Evolutionary conservation across 2,329 filamentous ascomycete species (phyloP).

Genomic region (Penicillium sp.): DNA sequence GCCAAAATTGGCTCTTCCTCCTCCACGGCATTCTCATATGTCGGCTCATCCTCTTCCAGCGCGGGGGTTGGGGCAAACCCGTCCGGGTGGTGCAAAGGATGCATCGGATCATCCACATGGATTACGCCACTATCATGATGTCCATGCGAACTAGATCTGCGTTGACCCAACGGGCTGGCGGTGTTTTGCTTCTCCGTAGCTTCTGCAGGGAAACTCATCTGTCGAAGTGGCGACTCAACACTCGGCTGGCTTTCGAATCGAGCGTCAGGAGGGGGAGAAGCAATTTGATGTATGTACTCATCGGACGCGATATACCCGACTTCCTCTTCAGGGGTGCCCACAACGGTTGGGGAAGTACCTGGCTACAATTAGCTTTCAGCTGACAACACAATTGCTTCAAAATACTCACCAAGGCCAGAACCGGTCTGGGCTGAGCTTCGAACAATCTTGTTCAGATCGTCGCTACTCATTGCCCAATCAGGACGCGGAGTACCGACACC

Average conservation of each 20-base stretch:
- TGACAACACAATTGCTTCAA: not conserved
- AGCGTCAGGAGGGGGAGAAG: slow-evolving; percentile 59
- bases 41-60: slow-evolving; percentile 50
- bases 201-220: slow-evolving; percentile 52
- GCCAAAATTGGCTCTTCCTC: slow-evolving; percentile 81
- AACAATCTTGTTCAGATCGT: slow-evolving; percentile 87
- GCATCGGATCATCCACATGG: slow-evolving; percentile 70
- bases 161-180: slow-evolving; percentile 11
- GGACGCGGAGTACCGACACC: slow-evolving; percentile 60
- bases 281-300: slow-evolving; percentile 74
- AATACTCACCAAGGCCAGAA: slow-evolving; percentile 53
- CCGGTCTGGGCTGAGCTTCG: slow-evolving; percentile 61
- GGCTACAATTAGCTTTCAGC: slow-evolving; percentile 23
- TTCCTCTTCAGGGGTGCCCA: slow-evolving; percentile 83
- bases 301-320: slow-evolving; percentile 85
- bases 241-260: slow-evolving; percentile 46
- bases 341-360: slow-evolving; percentile 65
- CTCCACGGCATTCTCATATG: slow-evolving; percentile 52
- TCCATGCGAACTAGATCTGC: slow-evolving; percentile 15
- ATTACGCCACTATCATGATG: slow-evolving; percentile 53
- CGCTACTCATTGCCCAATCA: slow-evolving; percentile 84
- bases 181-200: slow-evolving; percentile 36
- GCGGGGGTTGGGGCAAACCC: slow-evolving; percentile 52
- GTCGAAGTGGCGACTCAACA: slow-evolving; percentile 54
- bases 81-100: slow-evolving; percentile 44